Base-by-base conservation (phyloP, 768 basidiomycete genomes). In the Termitomyces sp. region DNA sequence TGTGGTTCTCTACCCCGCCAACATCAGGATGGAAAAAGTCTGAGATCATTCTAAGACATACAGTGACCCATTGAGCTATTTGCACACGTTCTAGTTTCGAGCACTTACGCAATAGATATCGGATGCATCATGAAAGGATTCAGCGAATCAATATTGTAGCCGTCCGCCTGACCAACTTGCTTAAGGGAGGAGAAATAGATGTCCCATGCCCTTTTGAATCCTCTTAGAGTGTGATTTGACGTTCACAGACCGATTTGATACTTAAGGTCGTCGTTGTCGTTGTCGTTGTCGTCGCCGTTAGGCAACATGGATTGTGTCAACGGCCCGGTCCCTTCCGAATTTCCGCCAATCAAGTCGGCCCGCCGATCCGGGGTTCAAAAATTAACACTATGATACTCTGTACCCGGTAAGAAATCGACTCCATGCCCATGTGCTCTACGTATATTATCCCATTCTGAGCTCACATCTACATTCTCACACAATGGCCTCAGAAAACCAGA, bases 1-100 rank as follows among this genome's bases (percentile, higher is more conserved):
- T 96, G 73, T 97, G 94, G 62, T 88, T 96, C 76, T 98, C 97
- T 36, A 99, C 96, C 8, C 97, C 97, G 3, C 97, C 97, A 3
- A 96, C 89, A 60, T 85, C 81, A 0, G 97, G 97, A 69, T 92
- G 87, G 76, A 98, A 99, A 79, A 98, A 99, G 76, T 99, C 97
- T 45, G 89, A 91, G 60, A 98, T 86, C 92, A 98, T 94, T 49
- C 95, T 96, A 36, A 57, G 22, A 59, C 38, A 18, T 11, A 54
- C 20, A n/a, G 16, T n/a, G 18, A 55, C 13, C 32, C 56, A 55
- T 39, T 33, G 5, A 61, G 56, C n/a, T n/a, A 22, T n/a, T 40
- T 32, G 18, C 20, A 24, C 45, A 24, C 13, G 11, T 33, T 7
- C 24, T 13, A 66, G 33, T n/a, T 33, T 38, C 24, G 28, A 13